phyloP scores from a whole-genome alignment of 305 asterid species.

The Fraxinus nigra region DNA sequence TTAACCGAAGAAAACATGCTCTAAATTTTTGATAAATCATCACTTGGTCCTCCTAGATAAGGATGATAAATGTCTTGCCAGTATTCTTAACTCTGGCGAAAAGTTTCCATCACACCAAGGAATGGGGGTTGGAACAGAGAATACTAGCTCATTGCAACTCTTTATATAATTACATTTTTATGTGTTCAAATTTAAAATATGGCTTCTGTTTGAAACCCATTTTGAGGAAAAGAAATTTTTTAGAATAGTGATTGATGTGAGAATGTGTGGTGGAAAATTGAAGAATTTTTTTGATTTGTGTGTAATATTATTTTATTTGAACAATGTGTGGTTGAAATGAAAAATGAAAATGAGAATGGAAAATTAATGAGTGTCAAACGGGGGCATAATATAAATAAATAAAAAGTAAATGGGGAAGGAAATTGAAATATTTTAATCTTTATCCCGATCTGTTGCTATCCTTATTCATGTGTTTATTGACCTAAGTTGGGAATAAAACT shows the following conservation, averaged over 20 bases:
- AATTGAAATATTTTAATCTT: neutral
- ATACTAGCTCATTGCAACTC: neutral
- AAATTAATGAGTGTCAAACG: no score
- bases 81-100: neutral
- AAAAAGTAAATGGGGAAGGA: neutral
- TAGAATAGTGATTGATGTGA: no score
- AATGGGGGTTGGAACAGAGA: neutral
- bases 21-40: neutral
- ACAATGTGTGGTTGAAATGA: no score
- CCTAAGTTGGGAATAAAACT: neutral
- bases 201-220: no score
- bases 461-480: neutral
- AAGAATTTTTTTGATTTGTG: no score
- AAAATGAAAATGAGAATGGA: no score
- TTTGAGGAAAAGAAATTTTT: no score
- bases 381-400: neutral
- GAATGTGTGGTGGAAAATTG: no score
- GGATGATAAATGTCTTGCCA: neutral
- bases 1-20: neutral
- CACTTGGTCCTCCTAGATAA: neutral
- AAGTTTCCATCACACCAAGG: neutral
- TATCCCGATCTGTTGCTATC: neutral
- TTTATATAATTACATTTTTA: neutral
- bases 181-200: neutral
- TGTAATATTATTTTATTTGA: no score